A percentile compares a stretch with the other conserved stretches of the same genome.
Evolutionary conservation across 306 rosid genomes (phyloP).

Genomic region (Hippophae rhamnoides): DNA sequence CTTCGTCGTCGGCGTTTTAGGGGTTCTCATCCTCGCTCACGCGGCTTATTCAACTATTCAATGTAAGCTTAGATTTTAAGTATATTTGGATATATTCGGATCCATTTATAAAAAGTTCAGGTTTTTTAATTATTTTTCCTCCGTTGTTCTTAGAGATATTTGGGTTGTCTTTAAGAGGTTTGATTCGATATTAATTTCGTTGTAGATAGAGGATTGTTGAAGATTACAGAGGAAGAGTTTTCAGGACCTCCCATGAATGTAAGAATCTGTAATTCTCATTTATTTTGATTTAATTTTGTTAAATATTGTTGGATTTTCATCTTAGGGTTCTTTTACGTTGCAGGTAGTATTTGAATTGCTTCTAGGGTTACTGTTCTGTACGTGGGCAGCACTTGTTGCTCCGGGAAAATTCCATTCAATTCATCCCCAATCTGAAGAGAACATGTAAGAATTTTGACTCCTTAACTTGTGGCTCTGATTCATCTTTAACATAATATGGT

Average conservation of each 20-base stretch:
- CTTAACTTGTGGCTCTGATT: background rate
- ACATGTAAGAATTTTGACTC: slow-evolving; percentile 34
- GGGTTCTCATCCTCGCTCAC: slow-evolving; percentile 46
- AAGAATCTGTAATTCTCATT: slow-evolving; percentile 8
- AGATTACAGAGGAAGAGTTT: slow-evolving; percentile 85
- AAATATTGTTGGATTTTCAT: background rate
- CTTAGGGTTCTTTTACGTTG: slow-evolving; percentile 11
- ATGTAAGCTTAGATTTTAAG: slow-evolving; percentile 29
- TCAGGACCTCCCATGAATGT: slow-evolving; percentile 70
- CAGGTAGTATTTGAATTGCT: slow-evolving; percentile 61
- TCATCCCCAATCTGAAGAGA: slow-evolving; percentile 70
- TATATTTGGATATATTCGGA: background rate
- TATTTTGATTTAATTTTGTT: slow-evolving; percentile 6
- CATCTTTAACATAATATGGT: background rate
- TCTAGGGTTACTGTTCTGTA: slow-evolving; percentile 49
- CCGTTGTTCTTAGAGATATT: slow-evolving; percentile 3
- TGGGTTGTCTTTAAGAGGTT: slow-evolving; percentile 4
- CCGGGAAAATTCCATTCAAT: slow-evolving; percentile 71
- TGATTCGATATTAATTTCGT: slow-evolving; percentile 18
- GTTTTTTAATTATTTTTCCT: background rate
- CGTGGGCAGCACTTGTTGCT: slow-evolving; percentile 67
- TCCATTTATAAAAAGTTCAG: background rate
- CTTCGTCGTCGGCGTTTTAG: slow-evolving; percentile 48
- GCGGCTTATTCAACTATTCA: slow-evolving; percentile 73
- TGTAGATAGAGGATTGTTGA: slow-evolving; percentile 73